Base-by-base conservation (phyloP, 306 rosid species). In the Begonia fuchsioides region DNA sequence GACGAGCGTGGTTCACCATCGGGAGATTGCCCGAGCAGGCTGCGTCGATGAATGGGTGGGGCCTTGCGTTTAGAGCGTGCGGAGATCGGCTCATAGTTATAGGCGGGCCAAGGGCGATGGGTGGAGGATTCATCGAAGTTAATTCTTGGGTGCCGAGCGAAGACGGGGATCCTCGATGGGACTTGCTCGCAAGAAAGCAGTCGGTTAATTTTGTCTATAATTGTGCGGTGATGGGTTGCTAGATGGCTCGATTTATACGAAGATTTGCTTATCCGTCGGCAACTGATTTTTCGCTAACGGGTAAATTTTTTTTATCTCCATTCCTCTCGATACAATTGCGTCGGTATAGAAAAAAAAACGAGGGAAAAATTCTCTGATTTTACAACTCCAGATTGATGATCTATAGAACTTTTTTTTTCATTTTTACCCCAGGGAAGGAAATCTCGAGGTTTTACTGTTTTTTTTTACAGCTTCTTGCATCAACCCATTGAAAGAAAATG, bases 221-320 rank as follows among this genome's bases (percentile, higher is more conserved):
- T 63, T 88, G 94, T 58, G 96, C 94, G 46, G 96, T 88, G 67
- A 88, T 88, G 96, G 96, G 96, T 47, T 88, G 96, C 77, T 87
- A 76, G 83, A 52, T 62, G 43, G 51, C 39, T 57, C 43, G 52
- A 18, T 39, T 9, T 1, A n/a, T 50, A 65, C 61, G 54, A 68
- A 67, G 58, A 60, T 64, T 71, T 68, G 65, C 62, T 68, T 60
- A 53, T 68, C 75, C 55, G 41, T 58, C 73, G 57, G 71, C 80
- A 53, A 58, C 48, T 43, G 62, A 66, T 68, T 76, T 72, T 56
- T 65, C 26, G 77, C 94, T 80, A 72, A 84, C 77, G 81, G 95
- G 87, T 85, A 80, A 64, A 3, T n/a, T n/a, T 52, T 62, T 56
- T 52, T 46, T 60, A 66, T 51, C 50, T 63, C 59, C 55, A 43